Base-by-base conservation (phyloP, 148 eudicot species). In the Chenopodium quinoa region DNA sequence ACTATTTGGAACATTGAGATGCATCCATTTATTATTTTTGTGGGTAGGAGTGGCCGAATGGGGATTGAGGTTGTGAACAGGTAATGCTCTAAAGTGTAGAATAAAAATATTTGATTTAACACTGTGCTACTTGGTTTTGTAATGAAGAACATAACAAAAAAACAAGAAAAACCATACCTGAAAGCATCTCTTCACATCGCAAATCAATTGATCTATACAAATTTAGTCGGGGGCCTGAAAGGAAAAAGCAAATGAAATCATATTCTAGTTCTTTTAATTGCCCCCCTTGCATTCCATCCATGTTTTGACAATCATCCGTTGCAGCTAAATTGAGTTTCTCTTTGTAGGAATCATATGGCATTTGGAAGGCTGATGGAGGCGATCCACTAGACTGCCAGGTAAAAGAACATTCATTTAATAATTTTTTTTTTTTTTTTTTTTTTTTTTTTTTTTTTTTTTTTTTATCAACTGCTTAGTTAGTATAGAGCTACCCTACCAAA, bases 141-240 rank as follows among this genome's bases (percentile, higher is more conserved):
- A 73, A 54, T 69, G 79, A 80, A 78, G 25, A 16, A 40, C 54
- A 54, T 37, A 40, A 71, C 20, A 65, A 78, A 69, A 74, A 9
- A 76, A 68, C 9, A 60, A 66, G 46, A 5, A 65, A 37, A 29
- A 32, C 78, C 50, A 73, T 82, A 93, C 97, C 97, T 89, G 90
- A 89, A 84, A 95, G 84, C 99, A 95, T 95, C 82, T 90, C 95
- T 90, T 95, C 99, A 79, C 99, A 95, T 16, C 99, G 94, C 56
- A 89, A 85, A 84, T 95, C 99, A 81, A 95, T 92, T 84, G 91
- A 91, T 89, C 90, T 89, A 79, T 95, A 95, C 77, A 95, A 91
- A 81, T 93, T 92, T 56, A 88, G 54, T 85, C 99, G 89, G 74
- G 85, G 89, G 83, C 89, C 90, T 81, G 99, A 86, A 79, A 95